Conservation (phyloP, 192 early-diverging fungal genomes). For the Oehlia diaphana region DNA sequence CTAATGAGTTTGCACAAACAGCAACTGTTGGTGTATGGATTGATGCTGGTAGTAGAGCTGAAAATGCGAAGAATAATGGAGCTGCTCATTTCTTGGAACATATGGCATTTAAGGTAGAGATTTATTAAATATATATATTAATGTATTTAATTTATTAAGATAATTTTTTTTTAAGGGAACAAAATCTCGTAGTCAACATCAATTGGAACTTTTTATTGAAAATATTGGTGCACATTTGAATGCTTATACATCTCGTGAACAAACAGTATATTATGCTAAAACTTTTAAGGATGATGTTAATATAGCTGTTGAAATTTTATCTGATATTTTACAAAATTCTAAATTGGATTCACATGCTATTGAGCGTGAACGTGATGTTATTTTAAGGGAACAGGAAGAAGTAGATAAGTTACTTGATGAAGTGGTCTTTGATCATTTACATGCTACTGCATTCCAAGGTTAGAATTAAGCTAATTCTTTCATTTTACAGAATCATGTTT, state of each 20-base stretch:
- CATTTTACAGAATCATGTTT: background rate
- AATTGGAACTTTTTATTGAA: slow-evolving; percentile 94
- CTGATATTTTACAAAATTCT: slow-evolving; percentile 94
- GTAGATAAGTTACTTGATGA: slow-evolving; percentile 95
- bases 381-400: slow-evolving; percentile 92
- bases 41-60: slow-evolving; percentile 84
- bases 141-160: background rate
- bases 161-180: slow-evolving; percentile 66
- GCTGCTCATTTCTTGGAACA: slow-evolving; percentile 98
- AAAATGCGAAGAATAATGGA: slow-evolving; percentile 85
- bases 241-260: slow-evolving; percentile 98
- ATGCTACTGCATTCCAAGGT: slow-evolving; percentile 91
- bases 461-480: background rate
- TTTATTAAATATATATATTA: background rate
- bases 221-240: slow-evolving; percentile 99
- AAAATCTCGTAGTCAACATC: slow-evolving; percentile 77
- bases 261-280: slow-evolving; percentile 99
- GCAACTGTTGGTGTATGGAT: slow-evolving; percentile 92
- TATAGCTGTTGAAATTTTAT: slow-evolving; percentile 88
- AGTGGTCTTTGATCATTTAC: slow-evolving; percentile 98
- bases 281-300: slow-evolving; percentile 85
- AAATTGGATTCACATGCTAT: slow-evolving; percentile 81
- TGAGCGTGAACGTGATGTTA: slow-evolving; percentile 97
- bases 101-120: slow-evolving; percentile 91
- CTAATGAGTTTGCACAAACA: slow-evolving; percentile 77